A percentile compares a stretch with the other conserved stretches of the same genome.
Evolutionary conservation across 1,284 basidiomycete genomes (phyloP).

Genomic region (Agaricales sp.): DNA sequence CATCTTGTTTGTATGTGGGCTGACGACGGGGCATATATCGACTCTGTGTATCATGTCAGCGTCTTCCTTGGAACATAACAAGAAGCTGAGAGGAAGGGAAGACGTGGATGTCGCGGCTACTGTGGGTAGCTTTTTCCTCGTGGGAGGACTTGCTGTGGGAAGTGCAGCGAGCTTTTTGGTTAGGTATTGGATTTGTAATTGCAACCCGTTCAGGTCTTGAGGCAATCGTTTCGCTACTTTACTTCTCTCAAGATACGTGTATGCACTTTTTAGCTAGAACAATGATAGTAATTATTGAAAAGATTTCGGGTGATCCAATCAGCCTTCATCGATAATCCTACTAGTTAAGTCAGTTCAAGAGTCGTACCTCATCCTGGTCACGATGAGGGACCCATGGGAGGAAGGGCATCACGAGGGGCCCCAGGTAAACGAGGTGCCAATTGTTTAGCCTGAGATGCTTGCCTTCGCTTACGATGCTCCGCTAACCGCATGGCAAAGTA

Average conservation of each 20-base stretch:
- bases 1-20: conserved; percentile 63
- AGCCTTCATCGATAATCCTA: too few species aligned
- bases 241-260: too few species aligned
- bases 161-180: conserved; percentile 75
- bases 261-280: too few species aligned
- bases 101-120: conserved; percentile 81
- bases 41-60: conserved; percentile 66
- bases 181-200: conserved; percentile 51
- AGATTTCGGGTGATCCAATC: too few species aligned
- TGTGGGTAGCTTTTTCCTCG: conserved; percentile 68
- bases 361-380: too few species aligned
- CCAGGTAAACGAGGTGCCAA: conserved; percentile 47
- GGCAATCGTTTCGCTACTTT: background rate
- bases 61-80: conserved; percentile 64
- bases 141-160: conserved; percentile 66
- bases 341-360: too few species aligned
- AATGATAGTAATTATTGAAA: too few species aligned
- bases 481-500: conserved; percentile 50
- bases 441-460: conserved; percentile 43
- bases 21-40: conserved; percentile 68
- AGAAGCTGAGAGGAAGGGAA: conserved; percentile 49
- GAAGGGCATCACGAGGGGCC: too few species aligned
- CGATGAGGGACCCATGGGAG: too few species aligned
- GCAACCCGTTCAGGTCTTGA: conserved; percentile 49
- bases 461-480: conserved; percentile 47